Evolutionary conservation across 2,329 filamentous ascomycete species (phyloP), one percentile per base, ranked within the genome.

Genomic region (Verticillium dahliae): DNA sequence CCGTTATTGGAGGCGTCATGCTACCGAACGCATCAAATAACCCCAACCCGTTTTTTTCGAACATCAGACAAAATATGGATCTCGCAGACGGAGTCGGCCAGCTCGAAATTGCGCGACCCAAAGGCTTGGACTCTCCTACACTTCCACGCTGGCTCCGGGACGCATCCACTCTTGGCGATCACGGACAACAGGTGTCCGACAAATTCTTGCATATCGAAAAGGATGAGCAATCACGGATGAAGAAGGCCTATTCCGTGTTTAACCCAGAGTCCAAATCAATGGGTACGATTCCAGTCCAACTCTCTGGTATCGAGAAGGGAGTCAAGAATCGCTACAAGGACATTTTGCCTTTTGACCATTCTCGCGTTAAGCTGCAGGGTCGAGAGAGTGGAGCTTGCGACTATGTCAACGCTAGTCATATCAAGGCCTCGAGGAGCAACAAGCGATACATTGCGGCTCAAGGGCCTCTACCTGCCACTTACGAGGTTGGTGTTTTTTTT

Each of bases 311-410:
- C 35, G 95, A 99, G 70, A 95, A 97, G 73, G 95, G 95, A 7
- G 86, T 83, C 18, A 98, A 98, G 79, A 99, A 99, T 69, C 86
- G 95, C 9, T 99, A 99, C 79, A 98, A 97, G 78, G 96, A 97
- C 68, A 97, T 98, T 61, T 88, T 96, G 76, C 95, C 95, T 0
- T 99, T 96, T 72, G 94, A 98, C 70, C 95, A 99, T 74, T 88
- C 92, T 2, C 82, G 95, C 62, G 95, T 99, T 60, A 92, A 86
- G 66, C 76, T 99, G 56, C 82, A 90, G 66, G 85, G 86, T 52
- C 85, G 89, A 39, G 78, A 83, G 0, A 78, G 83, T 1, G 89
- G 88, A 13, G 82, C 80, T 27, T 97, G 94, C 73, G 95, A 99
- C 73, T 99, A 99, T 70, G 87, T 99, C 76, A 99, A 99, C 71